These are phyloP conservation scores for Colletotrichum graminicola DNA, from an alignment of 2,329 filamentous ascomycete genomes.

Conservation along the genomic window DNA sequence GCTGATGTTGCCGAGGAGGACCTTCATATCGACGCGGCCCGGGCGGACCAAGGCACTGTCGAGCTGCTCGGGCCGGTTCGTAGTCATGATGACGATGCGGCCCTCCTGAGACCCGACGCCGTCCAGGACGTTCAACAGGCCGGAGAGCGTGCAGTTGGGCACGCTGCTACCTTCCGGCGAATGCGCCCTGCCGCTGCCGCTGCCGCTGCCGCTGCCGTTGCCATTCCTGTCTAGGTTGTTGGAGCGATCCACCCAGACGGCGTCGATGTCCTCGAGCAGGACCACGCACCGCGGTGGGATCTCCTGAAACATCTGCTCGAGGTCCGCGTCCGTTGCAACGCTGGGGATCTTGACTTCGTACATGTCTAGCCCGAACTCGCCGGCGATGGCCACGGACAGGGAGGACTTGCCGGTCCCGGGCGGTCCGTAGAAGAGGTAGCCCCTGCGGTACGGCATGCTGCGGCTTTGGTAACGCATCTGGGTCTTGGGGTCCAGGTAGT, in stretches of 20 bases:
- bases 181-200: constrained; percentile 39
- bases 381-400: constrained; percentile 64
- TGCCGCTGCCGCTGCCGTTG: constrained; percentile 33
- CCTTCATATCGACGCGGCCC: constrained; percentile 74
- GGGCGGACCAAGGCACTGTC: constrained; percentile 75
- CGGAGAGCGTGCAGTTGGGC: constrained; percentile 67
- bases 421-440: constrained; percentile 75
- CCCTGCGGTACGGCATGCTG: constrained; percentile 57
- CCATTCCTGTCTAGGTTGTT: neutral
- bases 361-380: constrained; percentile 63
- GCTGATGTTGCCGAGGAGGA: constrained; percentile 66
- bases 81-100: constrained; percentile 80
- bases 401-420: constrained; percentile 73
- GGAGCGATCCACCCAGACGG: constrained; percentile 50
- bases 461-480: constrained; percentile 72
- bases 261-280: constrained; percentile 67
- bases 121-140: constrained; percentile 77
- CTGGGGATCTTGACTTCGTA: constrained; percentile 64
- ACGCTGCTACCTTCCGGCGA: constrained; percentile 27
- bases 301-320: constrained; percentile 65
- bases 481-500: constrained; percentile 63
- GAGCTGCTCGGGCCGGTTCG: constrained; percentile 74
- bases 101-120: constrained; percentile 78
- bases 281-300: constrained; percentile 66
- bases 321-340: constrained; percentile 61